Base-by-base conservation (phyloP, 2,329 filamentous ascomycete genomes). In the Anisogramma anomala region DNA sequence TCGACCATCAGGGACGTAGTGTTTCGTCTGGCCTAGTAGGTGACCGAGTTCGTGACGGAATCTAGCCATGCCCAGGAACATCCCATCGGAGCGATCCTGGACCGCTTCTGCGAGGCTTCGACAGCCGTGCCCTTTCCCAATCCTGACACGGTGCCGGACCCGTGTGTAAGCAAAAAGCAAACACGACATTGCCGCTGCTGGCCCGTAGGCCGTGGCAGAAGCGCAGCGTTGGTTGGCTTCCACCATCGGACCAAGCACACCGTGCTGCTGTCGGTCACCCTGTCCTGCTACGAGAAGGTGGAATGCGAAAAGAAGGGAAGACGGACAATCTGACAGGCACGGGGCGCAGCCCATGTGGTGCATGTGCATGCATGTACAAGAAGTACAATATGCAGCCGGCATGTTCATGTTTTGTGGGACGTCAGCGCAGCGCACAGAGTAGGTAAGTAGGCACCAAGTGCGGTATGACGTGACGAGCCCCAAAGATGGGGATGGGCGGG, bases 301-400 rank as follows among this genome's bases (percentile, higher is more conserved):
- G 31, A 23, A 39, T 35, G 39, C 43, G 28, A 25, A 31, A 20
- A 42, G 36, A 34, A n/a, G n/a, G n/a, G n/a, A n/a, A n/a, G n/a
- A n/a, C n/a, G 40, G 43, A 37, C 27, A 14, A 30, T 43, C 43
- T 46, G 43, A 46, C 43, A 41, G 40, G 43, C 36, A 37, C 23
- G 36, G 26, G 43, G 43, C 43, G 43, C 43, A 46, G 43, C 34
- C 38, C 15, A 20, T 35, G 19, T 39, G 27, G 40, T 38, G 40
- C 25, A 34, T 46, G 40, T 40, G 43, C 25, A 22, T 43, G 37
- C 36, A 22, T 30, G 11, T 23, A 25, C 34, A 26, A 22, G 34
- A n/a, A n/a, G n/a, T 22, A 18, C 20, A 28, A 30, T 10, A 38
- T 38, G 36, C 38, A 46, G 40, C 41, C 28, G 22, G 22, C 6